phyloP scores from a whole-genome alignment of 116 monocot genomes.

The Zostera marina region DNA sequence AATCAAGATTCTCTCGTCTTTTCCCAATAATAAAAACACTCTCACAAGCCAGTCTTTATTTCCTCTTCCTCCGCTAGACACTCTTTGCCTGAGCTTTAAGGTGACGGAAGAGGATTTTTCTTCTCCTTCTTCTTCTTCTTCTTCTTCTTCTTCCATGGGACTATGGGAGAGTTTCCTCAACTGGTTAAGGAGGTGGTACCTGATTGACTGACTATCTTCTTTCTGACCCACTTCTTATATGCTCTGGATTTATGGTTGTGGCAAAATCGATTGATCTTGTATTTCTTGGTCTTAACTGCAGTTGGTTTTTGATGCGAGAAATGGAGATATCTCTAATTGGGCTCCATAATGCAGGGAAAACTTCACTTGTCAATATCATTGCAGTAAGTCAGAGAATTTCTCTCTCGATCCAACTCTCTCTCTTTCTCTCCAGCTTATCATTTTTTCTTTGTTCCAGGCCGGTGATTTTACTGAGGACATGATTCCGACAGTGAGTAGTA shows the following conservation, averaged over 20 bases:
- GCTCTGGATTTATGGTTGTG: not conserved
- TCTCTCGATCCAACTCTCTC: not conserved
- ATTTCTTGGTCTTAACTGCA: slow-evolving; percentile 12
- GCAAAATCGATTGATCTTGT: not conserved
- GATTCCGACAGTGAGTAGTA: slow-evolving; percentile 83
- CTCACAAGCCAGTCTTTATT: no score
- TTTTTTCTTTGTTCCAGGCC: slow-evolving; percentile 25
- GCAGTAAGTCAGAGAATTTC: slow-evolving; percentile 47
- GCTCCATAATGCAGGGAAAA: slow-evolving; percentile 96
- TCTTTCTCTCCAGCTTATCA: not conserved
- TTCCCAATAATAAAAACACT: no score
- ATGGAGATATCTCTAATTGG: slow-evolving; percentile 96
- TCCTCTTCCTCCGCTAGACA: no score
- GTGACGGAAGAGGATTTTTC: no score
- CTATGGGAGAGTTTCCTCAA: slow-evolving; percentile 84
- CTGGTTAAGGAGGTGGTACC: slow-evolving; percentile 72
- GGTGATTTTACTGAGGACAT: slow-evolving; percentile 98
- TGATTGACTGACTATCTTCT: not conserved
- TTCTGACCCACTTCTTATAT: not conserved
- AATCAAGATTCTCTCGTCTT: no score
- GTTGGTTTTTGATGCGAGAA: slow-evolving; percentile 95
- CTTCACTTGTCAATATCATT: slow-evolving; percentile 89
- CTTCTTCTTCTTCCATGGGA: slow-evolving; percentile 30
- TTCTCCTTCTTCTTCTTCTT: no score
- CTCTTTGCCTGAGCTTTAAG: no score